Evolutionary conservation across 768 basidiomycete genomes (phyloP), one percentile per base, ranked within the genome.

Genomic region (Boletus speciosus): DNA sequence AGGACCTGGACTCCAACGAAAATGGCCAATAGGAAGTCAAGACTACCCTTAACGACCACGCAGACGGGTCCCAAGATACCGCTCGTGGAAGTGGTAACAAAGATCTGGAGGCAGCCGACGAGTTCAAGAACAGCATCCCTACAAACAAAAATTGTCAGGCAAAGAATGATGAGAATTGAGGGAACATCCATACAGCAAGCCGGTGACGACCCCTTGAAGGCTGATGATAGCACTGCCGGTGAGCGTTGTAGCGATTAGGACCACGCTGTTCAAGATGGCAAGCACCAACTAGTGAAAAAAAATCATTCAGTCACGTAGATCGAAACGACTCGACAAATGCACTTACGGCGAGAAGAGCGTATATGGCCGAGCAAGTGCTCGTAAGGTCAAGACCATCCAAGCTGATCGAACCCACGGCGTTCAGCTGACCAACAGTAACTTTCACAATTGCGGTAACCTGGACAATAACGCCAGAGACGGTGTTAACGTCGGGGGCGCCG

Each of bases 321-420:
- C 9, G 19, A 19, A 19, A 19, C 3, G 19, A 8, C 25, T 0
- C 4, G 5, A 12, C 4, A 11, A 29, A 14, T 29, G 10, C 6
- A 55, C 59, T 46, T 23, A 60, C 58, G 4, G 5, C 5, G 16
- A 61, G 34, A n/a, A 46, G 32, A 40, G 6, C 53, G 2, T 50
- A 36, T 19, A 61, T 44, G 9, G 36, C 11, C 0, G 6, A 10
- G 25, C 49, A 43, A 21, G 55, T 46, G 34, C 8, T 39, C 1
- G 42, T 25, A 5, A 60, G 29, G 19, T 48, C 49, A 12, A 54
- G 27, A 8, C 42, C 37, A 6, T 21, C 3, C 44, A 51, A 6
- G 21, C 36, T 34, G 10, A 61, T 43, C 11, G 23, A 0, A 21
- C 12, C 37, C 1, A 19, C n/a, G 5, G 51, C 51, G 5, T 61